These are phyloP conservation scores for Berkeleyomyces rouxiae DNA, from an alignment of 2,329 filamentous ascomycete species.

Conservation along the genomic window DNA sequence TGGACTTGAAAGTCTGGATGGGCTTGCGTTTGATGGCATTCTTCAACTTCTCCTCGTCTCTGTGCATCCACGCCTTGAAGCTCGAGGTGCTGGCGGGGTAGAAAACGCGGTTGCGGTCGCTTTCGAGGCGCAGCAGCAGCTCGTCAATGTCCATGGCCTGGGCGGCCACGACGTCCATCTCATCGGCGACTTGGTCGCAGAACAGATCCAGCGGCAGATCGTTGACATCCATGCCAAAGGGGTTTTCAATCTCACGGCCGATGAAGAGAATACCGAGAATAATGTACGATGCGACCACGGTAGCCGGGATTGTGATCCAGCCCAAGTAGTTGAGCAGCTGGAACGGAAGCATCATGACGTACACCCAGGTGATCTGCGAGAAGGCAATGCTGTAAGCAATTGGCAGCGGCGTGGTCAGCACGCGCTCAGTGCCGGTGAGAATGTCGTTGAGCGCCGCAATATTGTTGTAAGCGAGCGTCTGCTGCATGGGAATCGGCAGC, in stretches of 20 bases:
- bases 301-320: slow-evolving; percentile 67
- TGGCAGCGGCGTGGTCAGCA: slow-evolving; percentile 67
- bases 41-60: slow-evolving; percentile 25
- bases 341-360: slow-evolving; percentile 66
- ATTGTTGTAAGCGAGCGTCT: slow-evolving; percentile 43
- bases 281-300: slow-evolving; percentile 58
- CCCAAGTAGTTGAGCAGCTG: slow-evolving; percentile 48
- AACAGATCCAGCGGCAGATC: slow-evolving; percentile 62
- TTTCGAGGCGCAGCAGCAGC: slow-evolving; percentile 21
- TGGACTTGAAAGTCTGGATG: slow-evolving; percentile 19
- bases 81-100: slow-evolving; percentile 34
- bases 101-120: slow-evolving; percentile 32
- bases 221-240: slow-evolving; percentile 71
- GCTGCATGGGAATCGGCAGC: slow-evolving; percentile 39
- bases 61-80: slow-evolving; percentile 24
- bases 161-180: slow-evolving; percentile 58
- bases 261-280: slow-evolving; percentile 62
- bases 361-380: slow-evolving; percentile 73
- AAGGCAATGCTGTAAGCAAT: slow-evolving; percentile 74
- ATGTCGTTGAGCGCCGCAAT: slow-evolving; percentile 54
- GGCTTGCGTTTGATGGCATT: slow-evolving; percentile 27
- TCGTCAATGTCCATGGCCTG: slow-evolving; percentile 22
- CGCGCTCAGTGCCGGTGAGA: slow-evolving; percentile 55
- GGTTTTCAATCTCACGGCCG: slow-evolving; percentile 70
- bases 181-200: slow-evolving; percentile 56